Conservation (phyloP, 257 asterid species). For the Cruciata laevipes region DNA sequence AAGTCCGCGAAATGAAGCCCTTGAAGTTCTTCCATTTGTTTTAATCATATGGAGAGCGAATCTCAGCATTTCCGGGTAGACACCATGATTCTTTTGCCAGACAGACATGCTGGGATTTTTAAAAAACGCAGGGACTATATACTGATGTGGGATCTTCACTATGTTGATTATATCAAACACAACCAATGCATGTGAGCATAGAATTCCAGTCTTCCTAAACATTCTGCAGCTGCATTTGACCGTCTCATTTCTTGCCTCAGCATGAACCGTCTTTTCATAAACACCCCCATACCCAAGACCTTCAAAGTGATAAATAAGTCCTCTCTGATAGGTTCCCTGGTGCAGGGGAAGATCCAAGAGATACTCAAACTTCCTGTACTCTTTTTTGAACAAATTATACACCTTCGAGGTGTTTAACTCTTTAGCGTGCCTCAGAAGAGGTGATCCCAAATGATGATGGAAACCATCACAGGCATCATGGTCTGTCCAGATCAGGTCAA, state of each 20-base stretch:
- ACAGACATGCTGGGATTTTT: not conserved
- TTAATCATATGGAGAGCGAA: not conserved
- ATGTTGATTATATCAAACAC: constrained; percentile 7
- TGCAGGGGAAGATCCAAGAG: not conserved
- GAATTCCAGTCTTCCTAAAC: constrained; percentile 9
- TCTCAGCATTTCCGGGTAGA: not conserved
- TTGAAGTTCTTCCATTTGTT: not conserved
- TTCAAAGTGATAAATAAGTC: constrained; percentile 2
- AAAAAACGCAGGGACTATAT: not conserved
- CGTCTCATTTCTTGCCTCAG: constrained; percentile 15
- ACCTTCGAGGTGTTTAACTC: constrained; percentile 4
- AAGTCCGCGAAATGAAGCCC: too few relatives aligned
- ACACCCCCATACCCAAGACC: not conserved
- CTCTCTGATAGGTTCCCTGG: not conserved
- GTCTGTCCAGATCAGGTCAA: too few relatives aligned
- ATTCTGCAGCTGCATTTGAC: constrained; percentile 18
- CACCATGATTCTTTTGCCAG: constrained; percentile 12
- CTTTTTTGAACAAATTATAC: constrained; percentile 8
- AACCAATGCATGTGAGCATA: constrained; percentile 21
- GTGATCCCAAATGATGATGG: constrained; percentile 13
- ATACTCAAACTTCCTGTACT: constrained; percentile 15
- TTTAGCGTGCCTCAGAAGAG: constrained; percentile 19
- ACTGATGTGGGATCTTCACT: constrained; percentile 14
- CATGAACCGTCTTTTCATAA: constrained; percentile 1
- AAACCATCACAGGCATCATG: not conserved